Base-by-base conservation (phyloP, 139 green algal genomes). In the Volvox reticuliferus region DNA sequence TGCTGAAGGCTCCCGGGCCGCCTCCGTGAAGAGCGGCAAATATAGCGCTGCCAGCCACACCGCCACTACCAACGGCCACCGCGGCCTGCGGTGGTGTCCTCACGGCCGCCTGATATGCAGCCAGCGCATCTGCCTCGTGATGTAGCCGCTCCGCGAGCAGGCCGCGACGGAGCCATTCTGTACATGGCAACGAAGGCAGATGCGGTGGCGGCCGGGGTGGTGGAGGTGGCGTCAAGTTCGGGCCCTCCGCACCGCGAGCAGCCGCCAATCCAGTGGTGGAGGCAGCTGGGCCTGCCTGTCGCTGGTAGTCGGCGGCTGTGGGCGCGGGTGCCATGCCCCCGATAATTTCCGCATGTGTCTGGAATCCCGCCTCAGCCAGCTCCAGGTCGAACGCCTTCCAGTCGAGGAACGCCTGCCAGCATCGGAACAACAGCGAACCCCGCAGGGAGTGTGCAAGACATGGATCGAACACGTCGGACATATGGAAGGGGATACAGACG, bases 71-170 rank as follows among this genome's bases (percentile, higher is more conserved):
- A 1, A 2, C 37, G 65, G 9, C 35, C 33, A 12, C 71, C 76
- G 20, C n/a, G 50, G 30, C 28, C 28, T 30, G 33, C 75, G 37
- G 76, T 32, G 37, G 75, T 20, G 78, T 89, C n/a, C 18, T 82
- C 13, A 82, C 91, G 62, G 61, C 88, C 30, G 65, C 89, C 67
- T 92, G 82, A 90, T 95, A 96, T 12, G 94, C 92, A 37, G 82
- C 37, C 69, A 93, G 80, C 13, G 92, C 94, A 61, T 94, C 89
- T 13, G n/a, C 65, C 28, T 93, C 91, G 79, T 96, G 94, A 37
- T 92, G 92, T 35, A 96, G 91, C 22, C 94, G 87, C 92, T 96
- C 94, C 73, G 94, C 94, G 21, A 96, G 87, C 75, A 93, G 88
- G 13, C 91, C 94, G 0, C 94, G 89, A 21, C 92, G 93, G 89